Conservation (phyloP, 805 yeast species). For the Saccharomycopsis schoenii region DNA sequence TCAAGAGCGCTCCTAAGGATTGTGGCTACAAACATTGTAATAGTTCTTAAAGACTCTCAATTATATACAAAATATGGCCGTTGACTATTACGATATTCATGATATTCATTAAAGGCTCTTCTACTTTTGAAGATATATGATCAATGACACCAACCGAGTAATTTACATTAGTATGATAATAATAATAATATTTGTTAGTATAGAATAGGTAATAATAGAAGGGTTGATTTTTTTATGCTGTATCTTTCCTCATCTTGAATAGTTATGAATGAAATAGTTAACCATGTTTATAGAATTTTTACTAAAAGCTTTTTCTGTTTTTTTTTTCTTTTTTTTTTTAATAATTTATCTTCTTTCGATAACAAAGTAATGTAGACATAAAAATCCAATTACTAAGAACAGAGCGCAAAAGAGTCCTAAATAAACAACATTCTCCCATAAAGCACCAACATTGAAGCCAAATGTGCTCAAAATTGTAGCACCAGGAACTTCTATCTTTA, state of each 20-base stretch:
- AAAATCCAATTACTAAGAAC: slow-evolving; percentile 62
- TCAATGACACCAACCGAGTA: no score
- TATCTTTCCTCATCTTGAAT: not conserved
- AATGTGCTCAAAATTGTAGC: slow-evolving; percentile 93
- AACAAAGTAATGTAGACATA: slow-evolving; percentile 62
- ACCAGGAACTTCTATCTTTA: slow-evolving; percentile 94
- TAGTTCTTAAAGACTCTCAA: not conserved
- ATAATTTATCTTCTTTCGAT: slow-evolving; percentile 53
- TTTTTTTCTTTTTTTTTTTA: no score
- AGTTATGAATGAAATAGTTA: not conserved
- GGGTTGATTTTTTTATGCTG: not conserved
- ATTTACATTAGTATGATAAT: not conserved
- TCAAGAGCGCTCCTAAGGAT: not conserved
- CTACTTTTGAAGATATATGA: not conserved
- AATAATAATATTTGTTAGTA: not conserved
- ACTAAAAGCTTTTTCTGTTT: not conserved
- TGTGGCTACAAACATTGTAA: not conserved
- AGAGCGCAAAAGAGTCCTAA: slow-evolving; percentile 46
- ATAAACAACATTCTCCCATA: slow-evolving; percentile 53
- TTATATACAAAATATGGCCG: not conserved
- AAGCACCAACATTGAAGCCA: slow-evolving; percentile 81
- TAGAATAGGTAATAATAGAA: not conserved
- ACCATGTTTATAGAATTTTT: not conserved
- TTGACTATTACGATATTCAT: not conserved
- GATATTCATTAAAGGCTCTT: not conserved